phyloP scores from a whole-genome alignment of 2,329 filamentous ascomycete species.

The Rhinocladiella mackenziei region DNA sequence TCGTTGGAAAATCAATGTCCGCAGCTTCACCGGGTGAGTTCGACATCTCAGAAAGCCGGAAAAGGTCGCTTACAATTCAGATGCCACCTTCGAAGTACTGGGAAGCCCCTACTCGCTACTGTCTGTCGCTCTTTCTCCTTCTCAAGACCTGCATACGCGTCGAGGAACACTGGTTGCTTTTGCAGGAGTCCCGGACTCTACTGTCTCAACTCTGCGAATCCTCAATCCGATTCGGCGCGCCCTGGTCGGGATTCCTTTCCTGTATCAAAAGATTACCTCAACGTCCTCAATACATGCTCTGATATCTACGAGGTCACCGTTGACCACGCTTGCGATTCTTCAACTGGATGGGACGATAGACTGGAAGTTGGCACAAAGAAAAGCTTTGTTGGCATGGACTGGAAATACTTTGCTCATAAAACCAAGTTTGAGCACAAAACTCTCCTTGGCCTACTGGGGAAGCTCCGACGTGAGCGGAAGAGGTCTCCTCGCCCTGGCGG shows the following conservation, averaged over 20 bases:
- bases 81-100: conserved; percentile 91
- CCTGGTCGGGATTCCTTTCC: conserved; percentile 80
- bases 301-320: conserved; percentile 79
- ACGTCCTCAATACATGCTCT: conserved; percentile 83
- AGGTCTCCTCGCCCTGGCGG: conserved; percentile 77
- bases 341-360: conserved; percentile 90
- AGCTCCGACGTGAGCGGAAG: conserved; percentile 83
- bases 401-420: conserved; percentile 76
- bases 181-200: conserved; percentile 75
- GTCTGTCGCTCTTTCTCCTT: conserved; percentile 87
- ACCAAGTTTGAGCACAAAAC: conserved; percentile 64
- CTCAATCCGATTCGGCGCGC: conserved; percentile 79
- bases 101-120: conserved; percentile 90
- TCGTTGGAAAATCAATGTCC: conserved; percentile 40
- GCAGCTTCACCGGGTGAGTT: conserved; percentile 42
- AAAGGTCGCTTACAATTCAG: conserved; percentile 45
- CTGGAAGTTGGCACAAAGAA: conserved; percentile 87
- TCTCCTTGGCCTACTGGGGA: conserved; percentile 82
- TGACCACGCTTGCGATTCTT: conserved; percentile 80
- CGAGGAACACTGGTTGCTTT: conserved; percentile 75
- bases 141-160: conserved; percentile 87
- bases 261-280: conserved; percentile 67
- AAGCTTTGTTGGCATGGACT: conserved; percentile 92
- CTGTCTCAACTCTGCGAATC: conserved; percentile 78
- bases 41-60: not conserved